Evolutionary conservation across 768 basidiomycete genomes (phyloP).

Genomic region (Tricholomella constricta): DNA sequence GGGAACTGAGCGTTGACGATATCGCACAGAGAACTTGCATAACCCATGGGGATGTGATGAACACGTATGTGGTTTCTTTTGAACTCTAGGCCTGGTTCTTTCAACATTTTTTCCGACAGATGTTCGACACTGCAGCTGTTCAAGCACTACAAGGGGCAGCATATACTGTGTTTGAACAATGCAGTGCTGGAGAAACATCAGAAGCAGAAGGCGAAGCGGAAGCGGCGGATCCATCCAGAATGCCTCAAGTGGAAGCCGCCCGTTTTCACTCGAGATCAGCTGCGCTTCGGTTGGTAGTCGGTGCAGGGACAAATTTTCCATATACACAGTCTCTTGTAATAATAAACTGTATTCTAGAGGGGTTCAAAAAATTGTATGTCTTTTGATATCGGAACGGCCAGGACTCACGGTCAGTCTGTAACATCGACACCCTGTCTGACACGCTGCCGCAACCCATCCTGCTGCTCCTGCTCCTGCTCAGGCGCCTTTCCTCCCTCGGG

Average conservation of each 20-base stretch:
- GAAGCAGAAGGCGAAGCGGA: slow-evolving; percentile 77
- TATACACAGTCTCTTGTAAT: slow-evolving; percentile 16
- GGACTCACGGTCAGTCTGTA: not conserved
- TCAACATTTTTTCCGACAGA: slow-evolving; percentile 42
- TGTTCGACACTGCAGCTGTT: slow-evolving; percentile 94
- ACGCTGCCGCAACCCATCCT: slow-evolving; percentile 20
- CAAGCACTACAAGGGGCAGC: slow-evolving; percentile 94
- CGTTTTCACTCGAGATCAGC: slow-evolving; percentile 85
- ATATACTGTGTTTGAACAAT: slow-evolving; percentile 91
- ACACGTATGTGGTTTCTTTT: slow-evolving; percentile 72
- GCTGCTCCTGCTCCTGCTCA: slow-evolving; percentile 16
- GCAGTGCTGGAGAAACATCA: slow-evolving; percentile 89
- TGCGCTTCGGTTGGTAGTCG: slow-evolving; percentile 69
- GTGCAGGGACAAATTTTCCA: slow-evolving; percentile 10
- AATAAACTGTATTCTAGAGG: slow-evolving; percentile 13
- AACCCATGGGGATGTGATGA: slow-evolving; percentile 95
- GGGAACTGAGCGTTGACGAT: slow-evolving; percentile 91
- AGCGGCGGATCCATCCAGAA: slow-evolving; percentile 77
- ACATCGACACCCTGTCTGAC: slow-evolving; percentile 4
- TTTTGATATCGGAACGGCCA: not conserved
- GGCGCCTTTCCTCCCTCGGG: slow-evolving; percentile 19
- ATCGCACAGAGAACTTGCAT: slow-evolving; percentile 95
- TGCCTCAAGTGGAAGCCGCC: slow-evolving; percentile 94
- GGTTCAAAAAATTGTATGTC: slow-evolving; percentile 2
- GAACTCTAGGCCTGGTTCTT: not conserved